phyloP scores from a whole-genome alignment of 306 rosid genomes.

The Glycine tomentella region DNA sequence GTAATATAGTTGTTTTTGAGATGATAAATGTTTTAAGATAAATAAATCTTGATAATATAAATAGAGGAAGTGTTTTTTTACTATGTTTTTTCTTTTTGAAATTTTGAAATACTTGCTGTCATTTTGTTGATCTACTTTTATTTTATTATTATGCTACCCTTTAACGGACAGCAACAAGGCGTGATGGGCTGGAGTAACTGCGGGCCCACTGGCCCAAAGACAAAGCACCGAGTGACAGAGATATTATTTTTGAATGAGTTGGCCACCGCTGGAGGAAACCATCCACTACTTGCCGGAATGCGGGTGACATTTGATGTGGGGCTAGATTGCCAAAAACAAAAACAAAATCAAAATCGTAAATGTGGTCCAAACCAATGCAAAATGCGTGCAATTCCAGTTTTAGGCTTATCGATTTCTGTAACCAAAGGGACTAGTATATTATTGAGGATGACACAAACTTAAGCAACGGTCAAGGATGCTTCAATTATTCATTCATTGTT shows the following conservation, averaged over 20 bases:
- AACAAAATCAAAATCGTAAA: background rate
- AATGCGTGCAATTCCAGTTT: background rate
- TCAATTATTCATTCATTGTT: slow-evolving; percentile 27
- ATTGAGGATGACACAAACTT: background rate
- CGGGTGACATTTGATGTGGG: slow-evolving; percentile 50
- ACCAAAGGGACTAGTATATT: background rate
- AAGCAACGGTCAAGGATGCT: slow-evolving; percentile 27
- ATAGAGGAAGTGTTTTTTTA: background rate
- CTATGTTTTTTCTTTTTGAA: background rate
- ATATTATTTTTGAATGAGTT: background rate
- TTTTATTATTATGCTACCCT: background rate
- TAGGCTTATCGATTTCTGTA: background rate
- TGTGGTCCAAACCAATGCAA: slow-evolving; percentile 32
- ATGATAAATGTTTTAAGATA: no score
- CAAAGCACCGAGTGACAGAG: slow-evolving; percentile 37
- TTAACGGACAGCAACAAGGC: slow-evolving; percentile 39
- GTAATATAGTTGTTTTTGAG: no score
- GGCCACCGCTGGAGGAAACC: slow-evolving; percentile 44
- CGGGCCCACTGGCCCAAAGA: slow-evolving; percentile 54
- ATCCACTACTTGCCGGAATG: slow-evolving; percentile 46
- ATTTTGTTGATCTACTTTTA: slow-evolving; percentile 16
- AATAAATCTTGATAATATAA: background rate
- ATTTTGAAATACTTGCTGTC: background rate
- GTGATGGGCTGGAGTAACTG: slow-evolving; percentile 42
- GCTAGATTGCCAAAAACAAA: background rate